phyloP scores from a whole-genome alignment of 2,329 filamentous ascomycete genomes.

The Pseudogymnoascus sp. region DNA sequence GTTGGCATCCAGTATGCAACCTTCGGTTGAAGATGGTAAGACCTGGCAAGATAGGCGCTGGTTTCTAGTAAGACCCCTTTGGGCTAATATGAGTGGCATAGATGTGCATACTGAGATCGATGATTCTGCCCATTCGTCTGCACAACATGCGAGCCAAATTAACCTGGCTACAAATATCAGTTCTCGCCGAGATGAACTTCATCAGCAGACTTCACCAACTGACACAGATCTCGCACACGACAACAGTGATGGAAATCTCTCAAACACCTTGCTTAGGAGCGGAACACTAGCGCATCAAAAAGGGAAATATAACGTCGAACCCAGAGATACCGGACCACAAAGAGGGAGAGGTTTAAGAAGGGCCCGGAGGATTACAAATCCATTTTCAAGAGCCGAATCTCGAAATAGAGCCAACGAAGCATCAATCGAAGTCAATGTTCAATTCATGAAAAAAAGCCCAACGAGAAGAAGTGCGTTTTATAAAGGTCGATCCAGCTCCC shows the following conservation, averaged over 20 bases:
- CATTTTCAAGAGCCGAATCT: constrained; percentile 22
- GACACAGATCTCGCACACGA: background rate
- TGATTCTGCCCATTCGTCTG: background rate
- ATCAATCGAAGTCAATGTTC: constrained; percentile 21
- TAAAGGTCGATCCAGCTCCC: background rate
- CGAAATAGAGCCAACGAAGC: constrained; percentile 15
- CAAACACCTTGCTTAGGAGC: background rate
- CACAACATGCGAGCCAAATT: background rate
- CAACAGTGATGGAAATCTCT: background rate
- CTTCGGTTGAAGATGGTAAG: background rate
- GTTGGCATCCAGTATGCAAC: background rate
- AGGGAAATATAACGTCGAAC: background rate
- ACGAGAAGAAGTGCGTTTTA: constrained; percentile 13
- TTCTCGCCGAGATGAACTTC: background rate
- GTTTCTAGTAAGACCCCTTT: background rate
- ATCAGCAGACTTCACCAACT: background rate
- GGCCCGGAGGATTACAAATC: constrained; percentile 18
- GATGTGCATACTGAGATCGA: background rate
- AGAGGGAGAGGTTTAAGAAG: constrained; percentile 20
- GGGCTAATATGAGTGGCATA: background rate
- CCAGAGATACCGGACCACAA: background rate
- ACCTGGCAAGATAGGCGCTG: background rate
- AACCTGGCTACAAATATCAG: background rate
- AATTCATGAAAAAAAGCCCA: constrained; percentile 19
- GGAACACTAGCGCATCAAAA: background rate